Conservation (phyloP, 495 filamentous ascomycete species). For the Cercophora sp. region DNA sequence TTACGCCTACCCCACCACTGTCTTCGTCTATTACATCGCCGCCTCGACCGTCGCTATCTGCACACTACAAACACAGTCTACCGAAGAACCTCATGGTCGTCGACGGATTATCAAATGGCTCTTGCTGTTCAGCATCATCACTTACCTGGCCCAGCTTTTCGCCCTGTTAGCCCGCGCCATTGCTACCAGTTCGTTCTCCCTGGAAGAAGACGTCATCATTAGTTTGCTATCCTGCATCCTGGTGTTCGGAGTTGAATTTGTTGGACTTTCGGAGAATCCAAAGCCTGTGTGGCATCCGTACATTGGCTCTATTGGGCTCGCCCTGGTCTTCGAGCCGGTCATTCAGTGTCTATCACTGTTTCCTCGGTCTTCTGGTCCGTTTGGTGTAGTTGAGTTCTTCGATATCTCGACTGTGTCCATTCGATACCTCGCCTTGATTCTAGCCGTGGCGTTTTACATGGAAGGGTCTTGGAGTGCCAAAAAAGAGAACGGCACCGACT, state of each 20-base stretch:
- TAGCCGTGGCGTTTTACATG: slow-evolving; percentile 32
- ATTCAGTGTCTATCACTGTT: slow-evolving; percentile 36
- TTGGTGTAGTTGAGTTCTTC: slow-evolving; percentile 28
- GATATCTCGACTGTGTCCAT: slow-evolving; percentile 29
- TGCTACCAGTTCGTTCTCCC: slow-evolving; percentile 36
- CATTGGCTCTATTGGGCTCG: slow-evolving; percentile 52
- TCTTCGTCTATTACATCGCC: slow-evolving; percentile 54
- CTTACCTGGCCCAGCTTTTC: slow-evolving; percentile 49
- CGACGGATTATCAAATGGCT: slow-evolving; percentile 45
- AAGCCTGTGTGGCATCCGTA: slow-evolving; percentile 60
- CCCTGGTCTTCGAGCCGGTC: slow-evolving; percentile 46
- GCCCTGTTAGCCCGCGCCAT: slow-evolving; percentile 37
- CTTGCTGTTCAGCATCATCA: slow-evolving; percentile 43
- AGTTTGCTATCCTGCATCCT: slow-evolving; percentile 53
- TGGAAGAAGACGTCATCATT: slow-evolving; percentile 43
- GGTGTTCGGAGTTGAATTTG: slow-evolving; percentile 51
- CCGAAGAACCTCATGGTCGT: slow-evolving; percentile 34
- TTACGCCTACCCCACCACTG: slow-evolving; percentile 51
- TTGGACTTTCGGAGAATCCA: slow-evolving; percentile 43
- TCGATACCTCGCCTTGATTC: slow-evolving; percentile 30
- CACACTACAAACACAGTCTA: slow-evolving; percentile 48
- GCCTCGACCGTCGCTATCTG: slow-evolving; percentile 51
- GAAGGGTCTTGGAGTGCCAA: slow-evolving; percentile 23
- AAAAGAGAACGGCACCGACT: slow-evolving; percentile 36
- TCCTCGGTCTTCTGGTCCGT: slow-evolving; percentile 4